phyloP scores from a whole-genome alignment of 1,284 basidiomycete species.

The Trametes polyzona region DNA sequence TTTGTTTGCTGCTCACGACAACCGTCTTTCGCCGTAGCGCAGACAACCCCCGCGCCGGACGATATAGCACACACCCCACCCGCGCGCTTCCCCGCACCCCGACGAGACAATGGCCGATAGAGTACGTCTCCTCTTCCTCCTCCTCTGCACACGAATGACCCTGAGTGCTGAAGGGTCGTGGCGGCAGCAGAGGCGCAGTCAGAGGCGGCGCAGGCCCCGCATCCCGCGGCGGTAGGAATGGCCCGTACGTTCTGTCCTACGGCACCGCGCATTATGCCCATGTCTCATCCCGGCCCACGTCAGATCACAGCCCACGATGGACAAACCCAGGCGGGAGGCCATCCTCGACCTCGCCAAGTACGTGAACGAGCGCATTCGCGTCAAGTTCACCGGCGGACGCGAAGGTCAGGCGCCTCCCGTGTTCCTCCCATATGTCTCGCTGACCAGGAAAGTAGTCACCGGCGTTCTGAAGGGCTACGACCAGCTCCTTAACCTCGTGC shows the following conservation, averaged over 20 bases:
- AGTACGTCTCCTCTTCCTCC: constrained; percentile 31
- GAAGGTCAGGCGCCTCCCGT: constrained; percentile 64
- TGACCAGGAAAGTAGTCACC: constrained; percentile 61
- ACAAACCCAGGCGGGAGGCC: constrained; percentile 92
- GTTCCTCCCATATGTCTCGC: background rate
- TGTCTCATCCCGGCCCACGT: background rate
- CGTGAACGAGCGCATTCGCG: constrained; percentile 88
- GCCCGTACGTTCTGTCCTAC: constrained; percentile 23
- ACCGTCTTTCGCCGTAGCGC: background rate
- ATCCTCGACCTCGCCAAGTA: constrained; percentile 97
- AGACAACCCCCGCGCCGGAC: background rate
- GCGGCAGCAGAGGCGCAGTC: constrained; percentile 30
- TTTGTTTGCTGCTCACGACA: background rate
- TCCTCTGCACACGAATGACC: constrained; percentile 22
- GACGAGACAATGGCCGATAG: constrained; percentile 40
- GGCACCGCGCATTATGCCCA: background rate
- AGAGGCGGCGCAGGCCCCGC: constrained; percentile 26
- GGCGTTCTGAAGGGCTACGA: constrained; percentile 96
- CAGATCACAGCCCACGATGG: constrained; percentile 54
- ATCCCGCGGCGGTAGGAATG: constrained; percentile 29
- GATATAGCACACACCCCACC: background rate
- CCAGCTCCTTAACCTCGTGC: constrained; percentile 94
- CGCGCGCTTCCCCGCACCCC: background rate
- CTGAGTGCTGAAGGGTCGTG: constrained; percentile 34
- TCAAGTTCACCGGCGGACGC: constrained; percentile 96